Base-by-base conservation (phyloP, 2,329 filamentous ascomycete genomes). In the Botrytis galanthina region DNA sequence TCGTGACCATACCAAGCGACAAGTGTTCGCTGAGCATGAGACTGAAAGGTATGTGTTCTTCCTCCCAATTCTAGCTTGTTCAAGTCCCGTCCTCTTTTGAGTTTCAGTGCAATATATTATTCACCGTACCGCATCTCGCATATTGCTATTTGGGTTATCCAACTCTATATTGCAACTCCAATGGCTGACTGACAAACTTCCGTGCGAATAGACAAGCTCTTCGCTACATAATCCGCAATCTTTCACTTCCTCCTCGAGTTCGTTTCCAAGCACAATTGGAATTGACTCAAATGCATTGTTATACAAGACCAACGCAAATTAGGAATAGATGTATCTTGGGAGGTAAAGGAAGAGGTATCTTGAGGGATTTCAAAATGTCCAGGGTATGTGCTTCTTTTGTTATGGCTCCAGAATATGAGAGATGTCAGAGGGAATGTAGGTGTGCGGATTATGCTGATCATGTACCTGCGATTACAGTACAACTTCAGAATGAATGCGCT, bases 1-100 rank as follows among this genome's bases (percentile, higher is more conserved):
- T 82, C 93, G 96, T 80, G 96, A 99, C 84, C 94, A 98, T 85
- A 95, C 94, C 72, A 99, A 98, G 89, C 92, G 96, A 80, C 95
- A 97, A 85, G 93, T 94, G 74, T 98, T 95, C 80, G 92, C 92
- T 81, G 87, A 94, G 82, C 86, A 92, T 81, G 96, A 99, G 85
- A 90, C 94, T 7, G 92, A 98, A 84, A 92, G 95, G 95, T 81
- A 79, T 54, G 76, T 29, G 44, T 20, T 32, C 69, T 37, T 29
- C 29, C 59, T n/a, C 63, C 18, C 18, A 32, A 46, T 18, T 35
- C 46, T 32, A n/a, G 22, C 16, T 44, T 46, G 12, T 46, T 66
- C 32, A 39, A 67, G 16, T 32, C 18, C 39, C 26, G n/a, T 18
- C 18, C 20, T 32, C 46, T n/a, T 32, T 5, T 39, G 42, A 22